A percentile compares a stretch with the other conserved stretches of the same genome.
phyloP scores from a whole-genome alignment of 331 rosid genomes.

The Pyrus hybrid region DNA sequence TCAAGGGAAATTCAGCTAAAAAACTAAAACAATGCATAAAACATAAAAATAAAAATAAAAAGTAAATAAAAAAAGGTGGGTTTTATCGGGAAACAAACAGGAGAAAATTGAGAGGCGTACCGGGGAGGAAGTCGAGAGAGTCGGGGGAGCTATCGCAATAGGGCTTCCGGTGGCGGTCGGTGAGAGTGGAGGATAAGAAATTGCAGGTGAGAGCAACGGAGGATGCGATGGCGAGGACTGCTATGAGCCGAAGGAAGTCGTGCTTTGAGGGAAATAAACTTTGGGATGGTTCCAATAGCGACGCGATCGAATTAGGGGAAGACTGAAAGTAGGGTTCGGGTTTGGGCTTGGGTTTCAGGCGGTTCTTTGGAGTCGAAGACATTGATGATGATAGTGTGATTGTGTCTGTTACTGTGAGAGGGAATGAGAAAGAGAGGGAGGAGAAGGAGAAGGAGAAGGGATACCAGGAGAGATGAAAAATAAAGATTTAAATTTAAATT shows the following conservation, averaged over 20 bases:
- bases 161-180: conserved; percentile 32
- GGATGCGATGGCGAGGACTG: conserved; percentile 47
- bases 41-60: no score
- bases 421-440: not conserved
- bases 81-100: not conserved
- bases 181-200: conserved; percentile 33
- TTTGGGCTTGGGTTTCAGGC: conserved; percentile 10
- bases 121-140: conserved; percentile 31
- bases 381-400: not conserved
- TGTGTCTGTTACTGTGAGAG: not conserved
- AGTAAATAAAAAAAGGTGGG: not conserved
- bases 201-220: conserved; percentile 45
- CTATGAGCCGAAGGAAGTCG: conserved; percentile 41
- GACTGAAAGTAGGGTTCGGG: not conserved
- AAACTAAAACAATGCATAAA: not conserved
- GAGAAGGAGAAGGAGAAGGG: not conserved
- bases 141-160: conserved; percentile 47
- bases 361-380: conserved; percentile 36
- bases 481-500: not conserved
- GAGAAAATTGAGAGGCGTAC: conserved; percentile 21
- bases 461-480: not conserved
- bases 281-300: conserved; percentile 49
- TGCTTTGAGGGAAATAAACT: conserved; percentile 55
- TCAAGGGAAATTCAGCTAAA: not conserved
- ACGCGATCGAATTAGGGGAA: conserved; percentile 1